A percentile compares a stretch with the other conserved stretches of the same genome.
These are phyloP conservation scores for Gossypium raimondii DNA, from an alignment of 345 rosid genomes.

Conservation along the genomic window DNA sequence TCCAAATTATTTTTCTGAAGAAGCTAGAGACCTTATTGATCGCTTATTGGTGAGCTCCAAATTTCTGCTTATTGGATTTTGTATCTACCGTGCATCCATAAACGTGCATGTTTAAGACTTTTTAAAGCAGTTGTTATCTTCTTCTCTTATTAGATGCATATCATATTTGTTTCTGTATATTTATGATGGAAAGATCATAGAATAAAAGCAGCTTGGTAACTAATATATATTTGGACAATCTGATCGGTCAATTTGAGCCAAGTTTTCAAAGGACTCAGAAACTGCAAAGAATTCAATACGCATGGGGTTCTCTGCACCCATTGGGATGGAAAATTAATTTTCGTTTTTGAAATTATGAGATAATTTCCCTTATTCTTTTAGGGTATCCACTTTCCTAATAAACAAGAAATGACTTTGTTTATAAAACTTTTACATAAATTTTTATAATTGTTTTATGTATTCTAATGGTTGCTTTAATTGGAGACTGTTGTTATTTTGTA, in stretches of 20 bases:
- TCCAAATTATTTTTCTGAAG: constrained; percentile 86
- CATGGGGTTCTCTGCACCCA: not conserved
- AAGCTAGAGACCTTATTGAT: constrained; percentile 84
- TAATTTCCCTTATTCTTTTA: not conserved
- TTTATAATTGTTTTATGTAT: constrained; percentile 2
- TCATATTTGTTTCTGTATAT: not conserved
- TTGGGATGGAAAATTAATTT: not conserved
- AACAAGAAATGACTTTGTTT: not conserved
- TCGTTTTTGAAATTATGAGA: not conserved
- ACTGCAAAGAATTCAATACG: not conserved
- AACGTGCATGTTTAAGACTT: not conserved
- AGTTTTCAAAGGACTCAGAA: not conserved
- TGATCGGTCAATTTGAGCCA: too few species aligned
- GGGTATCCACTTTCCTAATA: not conserved
- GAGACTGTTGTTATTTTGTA: not conserved
- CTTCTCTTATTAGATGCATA: not conserved
- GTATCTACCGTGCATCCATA: not conserved
- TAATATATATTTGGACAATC: too few species aligned
- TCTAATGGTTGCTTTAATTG: not conserved
- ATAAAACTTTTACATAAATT: not conserved
- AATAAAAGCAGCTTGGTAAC: too few species aligned
- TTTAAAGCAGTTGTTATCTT: not conserved
- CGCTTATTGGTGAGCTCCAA: constrained; percentile 60
- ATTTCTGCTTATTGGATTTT: constrained; percentile 18
- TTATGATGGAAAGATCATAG: not conserved